phyloP scores from a whole-genome alignment of 228 moss, liverwort and hornwort species.

The Sphagnum magellanicum region DNA sequence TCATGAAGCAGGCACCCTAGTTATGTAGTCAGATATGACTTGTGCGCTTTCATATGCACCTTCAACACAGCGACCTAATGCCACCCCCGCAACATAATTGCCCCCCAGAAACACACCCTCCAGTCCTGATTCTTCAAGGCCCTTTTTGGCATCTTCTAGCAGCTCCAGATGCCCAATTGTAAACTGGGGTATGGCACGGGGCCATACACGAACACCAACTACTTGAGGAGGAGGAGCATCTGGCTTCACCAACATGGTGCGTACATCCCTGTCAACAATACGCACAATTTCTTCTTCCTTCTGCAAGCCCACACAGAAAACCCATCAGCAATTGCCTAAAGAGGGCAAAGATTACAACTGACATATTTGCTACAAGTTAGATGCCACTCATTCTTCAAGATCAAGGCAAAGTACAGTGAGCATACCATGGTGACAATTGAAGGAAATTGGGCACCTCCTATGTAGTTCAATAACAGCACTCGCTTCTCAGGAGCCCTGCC shows the following conservation, averaged over 20 bases:
- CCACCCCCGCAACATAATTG: conserved; percentile 92
- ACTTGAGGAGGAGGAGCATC: conserved; percentile 67
- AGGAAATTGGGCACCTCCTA: conserved; percentile 81
- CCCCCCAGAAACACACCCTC: conserved; percentile 89
- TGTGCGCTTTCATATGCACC: conserved; percentile 88
- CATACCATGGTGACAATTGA: conserved; percentile 71
- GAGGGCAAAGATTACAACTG: too few species aligned
- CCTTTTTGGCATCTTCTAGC: conserved; percentile 56
- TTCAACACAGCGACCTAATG: conserved; percentile 90
- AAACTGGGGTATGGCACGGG: conserved; percentile 90
- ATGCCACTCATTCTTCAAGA: too few species aligned
- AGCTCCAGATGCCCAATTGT: conserved; percentile 83
- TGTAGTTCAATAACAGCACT: conserved; percentile 89
- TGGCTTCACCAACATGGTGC: conserved; percentile 83
- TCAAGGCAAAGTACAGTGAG: background rate
- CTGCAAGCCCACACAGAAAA: conserved; percentile 17
- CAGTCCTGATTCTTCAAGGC: conserved; percentile 45
- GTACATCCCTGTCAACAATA: conserved; percentile 85
- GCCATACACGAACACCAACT: conserved; percentile 86
- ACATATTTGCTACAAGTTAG: too few species aligned
- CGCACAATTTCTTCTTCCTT: conserved; percentile 77
- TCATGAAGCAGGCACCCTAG: conserved; percentile 4
- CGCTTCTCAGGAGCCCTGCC: conserved; percentile 89
- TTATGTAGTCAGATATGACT: conserved; percentile 55
- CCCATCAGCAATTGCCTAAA: too few species aligned